These are phyloP conservation scores for Trifolium repens DNA, from an alignment of 306 rosid genomes.

Conservation along the genomic window DNA sequence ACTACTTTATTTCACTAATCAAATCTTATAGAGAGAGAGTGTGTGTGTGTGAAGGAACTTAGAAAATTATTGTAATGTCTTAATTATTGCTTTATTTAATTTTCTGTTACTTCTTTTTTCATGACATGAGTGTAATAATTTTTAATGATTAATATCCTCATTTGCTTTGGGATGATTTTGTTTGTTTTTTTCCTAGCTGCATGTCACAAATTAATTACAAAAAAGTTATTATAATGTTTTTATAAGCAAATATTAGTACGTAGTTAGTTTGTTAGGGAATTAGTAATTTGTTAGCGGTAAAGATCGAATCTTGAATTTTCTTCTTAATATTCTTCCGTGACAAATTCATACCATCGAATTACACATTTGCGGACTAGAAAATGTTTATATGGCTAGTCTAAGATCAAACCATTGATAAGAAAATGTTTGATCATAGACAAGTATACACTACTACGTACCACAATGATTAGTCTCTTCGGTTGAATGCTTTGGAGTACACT, in stretches of 20 bases:
- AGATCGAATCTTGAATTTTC: neutral
- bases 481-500: neutral
- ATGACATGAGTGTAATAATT: neutral
- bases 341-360: no score
- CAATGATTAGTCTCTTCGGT: neutral
- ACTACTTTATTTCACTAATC: neutral
- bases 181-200: neutral
- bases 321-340: no score
- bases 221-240: neutral
- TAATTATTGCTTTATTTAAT: neutral
- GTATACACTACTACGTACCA: neutral
- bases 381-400: neutral
- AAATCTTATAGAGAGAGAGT: neutral
- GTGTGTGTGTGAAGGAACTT: neutral
- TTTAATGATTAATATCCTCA: neutral
- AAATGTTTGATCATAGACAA: neutral
- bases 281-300: no score
- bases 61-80: slow-evolving; percentile 10
- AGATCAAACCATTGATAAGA: neutral
- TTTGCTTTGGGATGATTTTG: neutral
- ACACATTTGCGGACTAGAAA: no score
- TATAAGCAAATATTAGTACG: no score
- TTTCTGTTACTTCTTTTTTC: neutral
- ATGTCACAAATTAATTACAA: neutral
- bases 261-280: no score